Base-by-base conservation (phyloP, 768 basidiomycete genomes). In the Porpolomopsis calyptriformis region DNA sequence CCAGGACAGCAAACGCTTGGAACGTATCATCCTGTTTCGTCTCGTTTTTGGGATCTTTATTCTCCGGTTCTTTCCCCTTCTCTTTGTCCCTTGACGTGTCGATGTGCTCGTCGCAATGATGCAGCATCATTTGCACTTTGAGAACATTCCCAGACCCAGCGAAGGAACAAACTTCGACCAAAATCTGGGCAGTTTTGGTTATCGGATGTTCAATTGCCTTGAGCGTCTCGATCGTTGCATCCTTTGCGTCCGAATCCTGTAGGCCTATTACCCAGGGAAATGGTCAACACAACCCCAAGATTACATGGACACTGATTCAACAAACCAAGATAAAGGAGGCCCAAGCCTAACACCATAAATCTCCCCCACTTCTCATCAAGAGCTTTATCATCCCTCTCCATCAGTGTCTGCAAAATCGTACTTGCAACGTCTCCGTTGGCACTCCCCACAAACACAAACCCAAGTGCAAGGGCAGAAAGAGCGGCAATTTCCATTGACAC, bases 121-220 rank as follows among this genome's bases (percentile, higher is more conserved):
- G 91, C 6, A 98, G 74, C 77, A 98, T 84, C 26, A 74, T 69
- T 60, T 98, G 96, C 14, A 99, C 75, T 62, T 89, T 88, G 37
- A 99, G 68, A 1, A 98, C 96, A 57, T 96, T 93, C 27, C 93
- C 91, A 0, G 91, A 92, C 16, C 92, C 96, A 2, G 92, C 93
- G 60, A 84, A 98, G 1, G 93, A 82, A 57, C 92, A 96, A 26
- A 87, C 85, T 54, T 96, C 89, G 10, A 97, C 90, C 40, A 99
- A 70, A 49, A 97, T 83, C 49, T 88, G 85, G 4, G 90, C 88
- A 26, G 88, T 87, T 56, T 85, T 87, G 14, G 92, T 84, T 49
- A 96, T 78, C 0, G 90, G 86, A 58, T 97, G 91, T 35, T 90
- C 83, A 45, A 98, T 92, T 4, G 86, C 90, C 59, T 93, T 90